These are phyloP conservation scores for Rhododendron kiyosumense DNA, from an alignment of 148 eudicot genomes.

Conservation along the genomic window DNA sequence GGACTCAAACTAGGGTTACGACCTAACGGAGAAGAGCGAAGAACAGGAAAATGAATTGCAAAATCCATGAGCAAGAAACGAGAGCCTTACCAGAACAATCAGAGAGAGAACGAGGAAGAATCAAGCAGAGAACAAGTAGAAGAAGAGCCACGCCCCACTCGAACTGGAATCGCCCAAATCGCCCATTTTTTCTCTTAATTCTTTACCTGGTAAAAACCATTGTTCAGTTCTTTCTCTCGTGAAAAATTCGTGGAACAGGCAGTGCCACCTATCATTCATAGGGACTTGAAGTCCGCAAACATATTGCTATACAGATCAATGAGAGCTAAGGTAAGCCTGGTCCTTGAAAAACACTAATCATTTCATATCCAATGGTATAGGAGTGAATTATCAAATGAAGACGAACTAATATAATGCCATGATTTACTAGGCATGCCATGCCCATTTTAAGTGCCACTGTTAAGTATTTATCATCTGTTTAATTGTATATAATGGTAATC, in stretches of 20 bases:
- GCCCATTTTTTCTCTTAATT: background rate
- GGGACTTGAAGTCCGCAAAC: conserved; percentile 95
- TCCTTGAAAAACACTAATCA: background rate
- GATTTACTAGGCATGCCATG: background rate
- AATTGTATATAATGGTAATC: too few relatives aligned
- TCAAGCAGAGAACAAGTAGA: too few relatives aligned
- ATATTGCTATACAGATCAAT: conserved; percentile 71
- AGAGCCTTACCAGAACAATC: too few relatives aligned
- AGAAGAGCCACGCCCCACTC: too few relatives aligned
- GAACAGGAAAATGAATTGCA: too few relatives aligned
- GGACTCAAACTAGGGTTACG: too few relatives aligned
- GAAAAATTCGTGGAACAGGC: conserved; percentile 59
- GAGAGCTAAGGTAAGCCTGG: conserved; percentile 79
- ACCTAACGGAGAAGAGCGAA: too few relatives aligned
- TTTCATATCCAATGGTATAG: background rate
- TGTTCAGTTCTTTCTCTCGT: background rate
- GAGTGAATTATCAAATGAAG: background rate
- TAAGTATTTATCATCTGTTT: background rate
- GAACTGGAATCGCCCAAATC: too few relatives aligned
- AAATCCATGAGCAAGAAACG: too few relatives aligned
- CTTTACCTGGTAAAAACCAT: background rate
- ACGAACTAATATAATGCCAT: background rate
- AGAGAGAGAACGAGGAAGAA: too few relatives aligned
- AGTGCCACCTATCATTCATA: conserved; percentile 89
- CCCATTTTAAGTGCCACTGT: background rate